Percentiles rank a stretch among this genome's conserved stretches.
Evolutionary conservation across 2,329 filamentous ascomycete species (phyloP).

Genomic region (Dactylellina leptospora): DNA sequence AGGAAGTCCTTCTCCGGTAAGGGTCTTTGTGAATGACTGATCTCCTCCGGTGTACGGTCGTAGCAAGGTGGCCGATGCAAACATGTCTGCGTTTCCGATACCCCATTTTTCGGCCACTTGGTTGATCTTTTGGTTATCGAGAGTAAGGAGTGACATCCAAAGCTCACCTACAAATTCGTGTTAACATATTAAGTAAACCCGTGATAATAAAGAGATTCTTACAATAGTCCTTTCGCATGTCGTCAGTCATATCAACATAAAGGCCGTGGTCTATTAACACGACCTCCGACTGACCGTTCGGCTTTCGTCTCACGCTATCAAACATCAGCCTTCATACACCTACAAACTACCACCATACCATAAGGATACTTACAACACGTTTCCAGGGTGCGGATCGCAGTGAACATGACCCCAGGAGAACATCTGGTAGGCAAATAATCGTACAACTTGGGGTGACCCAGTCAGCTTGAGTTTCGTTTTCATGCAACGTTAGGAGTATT

Average conservation of each 20-base stretch:
- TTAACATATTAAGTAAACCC: neutral
- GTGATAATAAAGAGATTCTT: neutral
- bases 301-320: slow-evolving; percentile 74
- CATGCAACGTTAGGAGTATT: too few relatives aligned
- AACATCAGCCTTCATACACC: neutral
- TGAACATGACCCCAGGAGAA: slow-evolving; percentile 96
- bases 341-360: neutral
- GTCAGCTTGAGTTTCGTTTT: too few relatives aligned
- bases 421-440: slow-evolving; percentile 96
- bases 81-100: slow-evolving; percentile 85
- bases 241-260: slow-evolving; percentile 87
- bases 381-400: slow-evolving; percentile 90
- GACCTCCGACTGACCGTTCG: slow-evolving; percentile 76
- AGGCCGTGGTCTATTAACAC: slow-evolving; percentile 97
- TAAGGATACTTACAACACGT: slow-evolving; percentile 72
- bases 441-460: slow-evolving; percentile 65
- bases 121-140: slow-evolving; percentile 83
- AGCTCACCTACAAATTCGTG: slow-evolving; percentile 64
- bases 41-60: slow-evolving; percentile 89
- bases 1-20: slow-evolving; percentile 64
- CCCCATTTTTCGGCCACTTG: slow-evolving; percentile 83
- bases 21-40: slow-evolving; percentile 53
- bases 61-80: slow-evolving; percentile 89
- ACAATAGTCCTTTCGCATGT: slow-evolving; percentile 85
- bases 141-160: slow-evolving; percentile 93